Evolutionary conservation across 192 early-diverging fungal genomes (phyloP), one percentile per base, ranked within the genome.

Genomic region (Obelidium mucronatum): DNA sequence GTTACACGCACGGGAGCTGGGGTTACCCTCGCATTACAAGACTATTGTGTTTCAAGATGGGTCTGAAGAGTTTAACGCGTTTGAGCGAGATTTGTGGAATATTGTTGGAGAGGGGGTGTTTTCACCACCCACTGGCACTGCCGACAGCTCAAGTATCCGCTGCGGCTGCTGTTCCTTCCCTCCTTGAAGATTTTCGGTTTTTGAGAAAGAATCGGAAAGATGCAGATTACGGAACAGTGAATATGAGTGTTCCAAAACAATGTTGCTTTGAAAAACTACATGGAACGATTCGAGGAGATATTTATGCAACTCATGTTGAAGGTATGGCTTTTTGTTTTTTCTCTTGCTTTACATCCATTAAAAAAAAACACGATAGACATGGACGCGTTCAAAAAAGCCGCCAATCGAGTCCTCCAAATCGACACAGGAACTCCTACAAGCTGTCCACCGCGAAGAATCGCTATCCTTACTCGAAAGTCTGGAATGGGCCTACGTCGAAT

Each of bases 31-130:
- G 8, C 63, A 35, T 1, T 34, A 37, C 26, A 36, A 65, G 26
- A 65, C 63, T 15, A 39, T 65, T 35, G 63, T 65, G 37, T 65
- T 65, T 37, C 63, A 65, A 37, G 63, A 65, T 26, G 63, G 3
- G 26, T 22, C 37, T 24, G 63, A 39, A 19, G 35, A 8, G 2
- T 39, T 65, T 17, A 65, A 65, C 37, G 22, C 19, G 35, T 65
- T 39, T 39, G 63, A 65, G 37, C 37, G 15, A 36, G 63, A 65
- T 35, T n/a, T 65, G 63, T 65, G 63, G 63, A 22, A 65, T n/a
- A 40, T 65, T 34, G 35, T 65, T 24, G 31, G 33, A 39, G 8
- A 65, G 1, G 63, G 63, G 19, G 63, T 36, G 31, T 19, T 8
- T 8, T n/a, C n/a, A n/a, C n/a, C n/a, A n/a, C n/a, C n/a, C n/a